phyloP scores from a whole-genome alignment of 306 rosid species.

The Pterocarpus macrocarpus region DNA sequence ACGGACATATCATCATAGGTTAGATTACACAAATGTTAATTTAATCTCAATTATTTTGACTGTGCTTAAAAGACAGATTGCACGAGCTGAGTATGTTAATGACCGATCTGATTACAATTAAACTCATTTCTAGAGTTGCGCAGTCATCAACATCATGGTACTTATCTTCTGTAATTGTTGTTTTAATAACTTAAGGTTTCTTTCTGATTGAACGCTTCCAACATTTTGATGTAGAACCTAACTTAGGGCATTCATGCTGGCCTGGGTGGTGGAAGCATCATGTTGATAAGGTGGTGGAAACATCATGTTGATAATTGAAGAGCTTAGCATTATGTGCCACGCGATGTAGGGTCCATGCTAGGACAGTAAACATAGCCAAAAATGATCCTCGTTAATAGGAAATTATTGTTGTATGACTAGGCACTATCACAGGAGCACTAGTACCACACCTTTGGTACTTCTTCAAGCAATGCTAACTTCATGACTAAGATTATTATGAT shows the following conservation, averaged over 20 bases:
- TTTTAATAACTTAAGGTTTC: background rate
- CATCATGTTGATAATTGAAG: conserved; percentile 58
- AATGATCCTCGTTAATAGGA: conserved; percentile 37
- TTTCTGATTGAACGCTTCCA: conserved; percentile 12
- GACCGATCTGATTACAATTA: conserved; percentile 28
- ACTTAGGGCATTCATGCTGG: conserved; percentile 47
- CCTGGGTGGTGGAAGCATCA: conserved; percentile 56
- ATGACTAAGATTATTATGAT: conserved; percentile 5
- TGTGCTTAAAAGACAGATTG: background rate
- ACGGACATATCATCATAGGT: background rate
- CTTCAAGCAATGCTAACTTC: conserved; percentile 47
- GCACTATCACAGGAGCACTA: conserved; percentile 45
- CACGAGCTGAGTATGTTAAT: conserved; percentile 25
- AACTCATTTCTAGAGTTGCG: conserved; percentile 16
- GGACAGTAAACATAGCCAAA: conserved; percentile 40
- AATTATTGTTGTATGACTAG: conserved; percentile 56
- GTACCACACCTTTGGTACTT: conserved; percentile 44
- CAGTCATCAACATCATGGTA: conserved; percentile 8
- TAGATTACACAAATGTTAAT: conserved; percentile 17
- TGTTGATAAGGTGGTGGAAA: conserved; percentile 54
- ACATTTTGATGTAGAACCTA: conserved; percentile 34
- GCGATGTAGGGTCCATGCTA: conserved; percentile 63
- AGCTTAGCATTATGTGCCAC: conserved; percentile 58
- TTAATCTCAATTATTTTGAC: background rate
- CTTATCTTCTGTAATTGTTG: background rate